These are phyloP conservation scores for Aspergillus transmontanensis DNA, from an alignment of 2,329 filamentous ascomycete species.

Conservation along the genomic window DNA sequence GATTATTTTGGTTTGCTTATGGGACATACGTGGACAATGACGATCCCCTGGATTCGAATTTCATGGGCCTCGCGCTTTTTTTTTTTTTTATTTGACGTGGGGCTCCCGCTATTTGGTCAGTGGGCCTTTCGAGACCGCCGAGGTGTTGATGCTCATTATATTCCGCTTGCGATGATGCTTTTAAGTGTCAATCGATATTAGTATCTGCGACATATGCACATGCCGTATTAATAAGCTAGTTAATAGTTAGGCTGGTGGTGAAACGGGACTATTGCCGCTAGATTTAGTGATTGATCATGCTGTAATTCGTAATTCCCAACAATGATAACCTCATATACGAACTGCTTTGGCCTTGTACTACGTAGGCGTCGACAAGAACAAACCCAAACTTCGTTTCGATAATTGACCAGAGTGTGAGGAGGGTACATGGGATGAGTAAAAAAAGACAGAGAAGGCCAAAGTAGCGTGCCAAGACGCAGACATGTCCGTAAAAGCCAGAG, in stretches of 20 bases:
- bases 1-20: neutral
- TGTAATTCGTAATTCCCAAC: neutral
- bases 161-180: neutral
- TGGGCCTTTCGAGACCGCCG: neutral
- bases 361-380: neutral
- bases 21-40: neutral
- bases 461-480: neutral
- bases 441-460: neutral
- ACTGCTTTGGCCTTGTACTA: neutral
- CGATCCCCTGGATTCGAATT: neutral
- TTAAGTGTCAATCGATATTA: neutral
- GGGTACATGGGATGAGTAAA: neutral
- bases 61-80: neutral
- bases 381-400: slow-evolving; percentile 4
- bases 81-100: slow-evolving; percentile 2
- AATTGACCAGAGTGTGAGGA: neutral
- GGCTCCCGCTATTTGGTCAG: slow-evolving; percentile 3
- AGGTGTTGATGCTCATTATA: neutral
- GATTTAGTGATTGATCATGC: neutral
- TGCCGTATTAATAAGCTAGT: neutral
- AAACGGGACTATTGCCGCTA: neutral
- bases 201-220: neutral
- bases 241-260: neutral
- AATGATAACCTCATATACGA: neutral
- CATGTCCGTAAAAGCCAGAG: neutral